A percentile compares a stretch with the other conserved stretches of the same genome.
Conservation (phyloP, 345 rosid species). For the Boechera stricta region DNA sequence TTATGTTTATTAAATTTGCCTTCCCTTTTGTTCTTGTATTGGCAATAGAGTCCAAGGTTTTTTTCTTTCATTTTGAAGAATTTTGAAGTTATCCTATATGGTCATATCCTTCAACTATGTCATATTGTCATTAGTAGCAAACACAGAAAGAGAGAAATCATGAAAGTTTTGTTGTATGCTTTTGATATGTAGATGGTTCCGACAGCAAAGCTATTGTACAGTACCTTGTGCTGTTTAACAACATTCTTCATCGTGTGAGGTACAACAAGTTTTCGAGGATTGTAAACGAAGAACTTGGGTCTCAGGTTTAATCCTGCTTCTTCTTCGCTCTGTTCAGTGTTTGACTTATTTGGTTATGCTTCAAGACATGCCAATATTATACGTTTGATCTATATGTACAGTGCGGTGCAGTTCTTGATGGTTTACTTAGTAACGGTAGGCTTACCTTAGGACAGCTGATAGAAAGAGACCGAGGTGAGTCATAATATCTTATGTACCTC, state of each 20-base stretch:
- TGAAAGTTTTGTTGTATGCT: not conserved
- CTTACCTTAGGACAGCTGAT: slow-evolving; percentile 73
- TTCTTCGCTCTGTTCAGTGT: slow-evolving; percentile 4
- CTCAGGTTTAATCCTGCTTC: slow-evolving; percentile 50
- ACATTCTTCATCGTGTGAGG: slow-evolving; percentile 74
- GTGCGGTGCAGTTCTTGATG: slow-evolving; percentile 72
- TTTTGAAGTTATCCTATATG: slow-evolving; percentile 5
- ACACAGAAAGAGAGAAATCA: slow-evolving; percentile 1
- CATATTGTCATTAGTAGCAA: not conserved
- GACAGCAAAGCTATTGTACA: slow-evolving; percentile 55
- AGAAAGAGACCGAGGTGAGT: slow-evolving; percentile 69
- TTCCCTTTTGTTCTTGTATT: not conserved
- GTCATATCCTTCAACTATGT: not conserved
- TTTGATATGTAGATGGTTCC: slow-evolving; percentile 49
- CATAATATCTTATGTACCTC: slow-evolving; percentile 12
- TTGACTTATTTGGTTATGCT: not conserved
- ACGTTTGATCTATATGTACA: slow-evolving; percentile 42
- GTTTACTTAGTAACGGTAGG: slow-evolving; percentile 83
- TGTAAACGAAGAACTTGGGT: slow-evolving; percentile 60
- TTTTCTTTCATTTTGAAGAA: not conserved
- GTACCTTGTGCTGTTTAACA: slow-evolving; percentile 65
- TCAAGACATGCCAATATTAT: slow-evolving; percentile 1
- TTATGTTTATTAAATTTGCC: too few species aligned
- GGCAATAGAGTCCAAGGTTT: not conserved
- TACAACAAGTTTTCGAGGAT: slow-evolving; percentile 65